These are phyloP conservation scores for Deuterostichococcus epilithicus DNA, from an alignment of 139 green algal species.

Conservation along the genomic window DNA sequence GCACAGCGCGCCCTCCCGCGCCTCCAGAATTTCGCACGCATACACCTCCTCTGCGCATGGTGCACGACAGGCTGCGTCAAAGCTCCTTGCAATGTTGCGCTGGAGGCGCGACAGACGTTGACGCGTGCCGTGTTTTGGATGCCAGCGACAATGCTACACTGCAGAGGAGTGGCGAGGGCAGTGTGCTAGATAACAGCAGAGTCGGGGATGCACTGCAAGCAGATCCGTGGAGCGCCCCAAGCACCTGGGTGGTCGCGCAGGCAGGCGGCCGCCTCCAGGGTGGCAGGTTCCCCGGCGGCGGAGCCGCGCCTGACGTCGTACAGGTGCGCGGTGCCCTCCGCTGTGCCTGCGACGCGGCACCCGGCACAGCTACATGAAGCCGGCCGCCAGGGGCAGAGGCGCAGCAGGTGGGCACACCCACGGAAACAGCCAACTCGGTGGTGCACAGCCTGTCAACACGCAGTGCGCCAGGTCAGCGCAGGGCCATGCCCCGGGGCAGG, in stretches of 20 bases:
- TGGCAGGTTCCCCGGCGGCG: background rate
- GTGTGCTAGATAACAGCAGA: background rate
- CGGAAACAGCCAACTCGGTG: too few species aligned
- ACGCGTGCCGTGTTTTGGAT: background rate
- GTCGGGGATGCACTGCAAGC: background rate
- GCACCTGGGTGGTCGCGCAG: background rate
- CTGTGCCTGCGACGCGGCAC: background rate
- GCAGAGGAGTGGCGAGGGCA: background rate
- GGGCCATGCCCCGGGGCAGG: too few species aligned
- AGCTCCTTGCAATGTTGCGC: background rate
- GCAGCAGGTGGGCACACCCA: too few species aligned
- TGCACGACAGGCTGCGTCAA: slow-evolving; percentile 2
- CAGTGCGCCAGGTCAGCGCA: too few species aligned
- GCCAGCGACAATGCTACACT: background rate
- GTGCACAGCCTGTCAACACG: too few species aligned
- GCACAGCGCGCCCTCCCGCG: background rate
- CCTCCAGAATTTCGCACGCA: slow-evolving; percentile 19
- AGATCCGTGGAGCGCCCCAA: background rate
- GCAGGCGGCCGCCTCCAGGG: background rate
- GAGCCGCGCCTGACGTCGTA: background rate
- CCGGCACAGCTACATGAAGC: too few species aligned
- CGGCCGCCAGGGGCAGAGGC: background rate
- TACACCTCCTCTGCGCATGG: slow-evolving; percentile 27
- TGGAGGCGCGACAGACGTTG: background rate
- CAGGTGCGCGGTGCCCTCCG: background rate